Base-by-base conservation (phyloP, 371 early-diverging fungal species). In the Coemansia sp. region DNA sequence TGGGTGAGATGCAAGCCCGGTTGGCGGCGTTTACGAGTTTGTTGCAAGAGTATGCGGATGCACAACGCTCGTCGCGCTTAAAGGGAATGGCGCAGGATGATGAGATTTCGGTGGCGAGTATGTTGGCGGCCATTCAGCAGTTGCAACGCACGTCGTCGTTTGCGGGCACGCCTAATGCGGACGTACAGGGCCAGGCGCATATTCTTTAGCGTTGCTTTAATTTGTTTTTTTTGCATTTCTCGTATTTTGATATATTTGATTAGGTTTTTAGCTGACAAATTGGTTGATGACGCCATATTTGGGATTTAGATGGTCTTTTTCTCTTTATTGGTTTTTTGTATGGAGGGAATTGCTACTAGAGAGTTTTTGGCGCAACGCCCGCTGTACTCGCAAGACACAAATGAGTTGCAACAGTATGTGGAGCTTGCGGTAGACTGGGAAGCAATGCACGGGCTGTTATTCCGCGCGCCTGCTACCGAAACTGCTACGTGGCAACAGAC, bases 121-220 rank as follows among this genome's bases (percentile, higher is more conserved):
- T 78, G 78, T 67, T 79, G 8, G 62, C 71, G 7, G 79, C 78
- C 26, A 75, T 79, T 49, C 78, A 78, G 72, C 79, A 76, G 66
- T 63, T 78, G n/a, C 78, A 78, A 65, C 71, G 70, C 63, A n/a
- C 78, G 26, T 77, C 69, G 51, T 63, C 69, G 44, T 61, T 72
- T 40, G 61, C 59, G 12, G 46, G 13, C 12, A 36, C 63, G 26
- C 57, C 28, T 2, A 9, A 44, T 44, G 39, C 2, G 9, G 54
- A 26, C n/a, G 3, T 26, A 3, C 26, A n/a, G 17, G 36, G 36
- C 5, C 36, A 39, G n/a, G 17, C 56, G 7, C 36, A 56, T 19
- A 17, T 56, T 29, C 56, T 56, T 9, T 56, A 56, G 29, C 32
- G 17, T 26, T 21, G 24, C 52, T 23, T 15, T 24, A 15, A 23